Base-by-base conservation (phyloP, 192 early-diverging fungal genomes). In the Allomyces arbusculus region DNA sequence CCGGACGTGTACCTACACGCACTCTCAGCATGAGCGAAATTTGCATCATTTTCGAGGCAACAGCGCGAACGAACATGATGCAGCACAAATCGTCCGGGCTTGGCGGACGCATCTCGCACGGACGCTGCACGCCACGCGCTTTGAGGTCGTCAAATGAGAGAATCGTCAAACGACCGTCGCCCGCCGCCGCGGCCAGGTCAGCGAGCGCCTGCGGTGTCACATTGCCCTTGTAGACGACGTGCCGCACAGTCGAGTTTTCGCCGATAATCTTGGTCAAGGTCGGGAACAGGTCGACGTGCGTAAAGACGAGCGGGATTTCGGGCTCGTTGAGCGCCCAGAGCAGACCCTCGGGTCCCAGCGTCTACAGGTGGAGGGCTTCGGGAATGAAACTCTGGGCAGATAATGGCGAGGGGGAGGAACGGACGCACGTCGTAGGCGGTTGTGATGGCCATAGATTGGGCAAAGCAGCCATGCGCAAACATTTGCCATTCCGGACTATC, bases 291-390 rank as follows among this genome's bases (percentile, higher is more conserved):
- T 89, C 86, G 1, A 79, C 82, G 65, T 87, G 81, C 67, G 90
- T 90, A 68, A 89, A 88, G 64, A 89, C 75, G 61, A 80, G 78
- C 10, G 70, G 67, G 26, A 87, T 82, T 69, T 85, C 87, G 44
- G 86, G 75, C 74, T 94, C 87, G 67, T 87, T 86, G 74, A 93
- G 84, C 11, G 91, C 88, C 68, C 87, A 90, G 63, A 79, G 63
- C 61, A 94, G 83, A 63, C 90, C 90, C 20, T 89, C 87, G 67
- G 85, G 84, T 23, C 90, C 91, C 44, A 94, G 79, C 44, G 90
- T 91, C 33, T 40, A 40, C 33, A 7, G 33, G 33, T 40, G 33
- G 33, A 40, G 33, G 8, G 7, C 33, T 0, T 40, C 7, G 7
- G 33, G 33, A 40, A 40, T 40, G 33, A 40, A 7, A 40, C 33